Evolutionary conservation across 768 basidiomycete genomes (phyloP).

Genomic region (Pisolithus orientalis): DNA sequence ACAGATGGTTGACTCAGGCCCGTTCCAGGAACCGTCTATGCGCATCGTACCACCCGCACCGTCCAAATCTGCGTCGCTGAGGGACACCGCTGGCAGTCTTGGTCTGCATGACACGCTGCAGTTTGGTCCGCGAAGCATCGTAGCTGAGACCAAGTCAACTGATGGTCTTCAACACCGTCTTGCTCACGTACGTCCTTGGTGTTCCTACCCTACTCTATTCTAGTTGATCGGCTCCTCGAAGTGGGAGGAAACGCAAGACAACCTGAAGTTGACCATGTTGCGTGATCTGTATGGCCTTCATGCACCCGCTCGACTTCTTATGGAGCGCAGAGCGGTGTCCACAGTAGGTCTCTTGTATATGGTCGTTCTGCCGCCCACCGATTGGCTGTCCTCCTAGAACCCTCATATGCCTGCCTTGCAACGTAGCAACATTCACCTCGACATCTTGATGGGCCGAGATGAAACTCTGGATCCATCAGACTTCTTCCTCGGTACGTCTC

Average conservation of each 20-base stretch:
- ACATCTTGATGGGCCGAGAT: conserved; percentile 91
- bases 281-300: conserved; percentile 83
- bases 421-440: conserved; percentile 78
- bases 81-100: conserved; percentile 63
- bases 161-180: conserved; percentile 63
- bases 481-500: conserved; percentile 64
- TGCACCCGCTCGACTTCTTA: conserved; percentile 81
- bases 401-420: conserved; percentile 59
- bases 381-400: conserved; percentile 35
- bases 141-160: conserved; percentile 61
- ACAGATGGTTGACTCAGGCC: conserved; percentile 1
- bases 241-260: conserved; percentile 95
- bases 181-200: conserved; percentile 53
- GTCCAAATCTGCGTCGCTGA: conserved; percentile 56
- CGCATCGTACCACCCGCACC: conserved; percentile 55
- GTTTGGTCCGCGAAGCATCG: conserved; percentile 79
- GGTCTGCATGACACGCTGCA: conserved; percentile 87
- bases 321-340: conserved; percentile 88
- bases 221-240: conserved; percentile 23
- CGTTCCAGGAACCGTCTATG: conserved; percentile 41
- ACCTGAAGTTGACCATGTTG: conserved; percentile 76
- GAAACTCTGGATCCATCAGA: conserved; percentile 75
- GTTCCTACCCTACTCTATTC: neutral
- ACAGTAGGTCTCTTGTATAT: conserved; percentile 42
- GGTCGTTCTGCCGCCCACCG: no score